Percentiles rank a stretch among this genome's conserved stretches.
phyloP scores from a whole-genome alignment of 306 rosid genomes.

The Nissolia schottii region DNA sequence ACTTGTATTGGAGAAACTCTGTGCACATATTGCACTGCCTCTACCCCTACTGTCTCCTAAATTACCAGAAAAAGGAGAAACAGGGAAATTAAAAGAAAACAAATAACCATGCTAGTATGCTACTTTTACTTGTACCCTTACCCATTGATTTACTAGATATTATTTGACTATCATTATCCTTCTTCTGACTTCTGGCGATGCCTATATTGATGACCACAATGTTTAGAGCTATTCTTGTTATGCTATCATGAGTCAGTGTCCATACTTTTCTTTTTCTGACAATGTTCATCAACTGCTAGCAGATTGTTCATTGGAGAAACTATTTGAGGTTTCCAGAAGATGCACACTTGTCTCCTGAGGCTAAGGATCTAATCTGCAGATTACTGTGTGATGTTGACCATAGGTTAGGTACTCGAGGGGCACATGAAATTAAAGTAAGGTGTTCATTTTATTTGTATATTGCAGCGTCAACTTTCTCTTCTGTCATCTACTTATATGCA shows the following conservation, averaged over 20 bases:
- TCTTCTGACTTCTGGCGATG: background rate
- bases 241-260: constrained; percentile 9
- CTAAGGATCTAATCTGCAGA: constrained; percentile 89
- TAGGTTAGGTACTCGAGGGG: constrained; percentile 89
- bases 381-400: constrained; percentile 92
- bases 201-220: background rate
- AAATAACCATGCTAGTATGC: background rate
- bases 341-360: constrained; percentile 69
- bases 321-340: constrained; percentile 89
- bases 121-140: background rate
- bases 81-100: background rate
- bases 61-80: background rate
- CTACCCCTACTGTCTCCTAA: background rate
- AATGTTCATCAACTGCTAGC: constrained; percentile 34
- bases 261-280: constrained; percentile 21
- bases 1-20: background rate
- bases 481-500: constrained; percentile 15
- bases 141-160: background rate
- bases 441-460: constrained; percentile 20
- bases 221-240: background rate
- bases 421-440: constrained; percentile 75
- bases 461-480: constrained; percentile 6
- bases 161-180: background rate
- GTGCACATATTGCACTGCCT: background rate
- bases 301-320: constrained; percentile 97